Evolutionary conservation across 805 yeast genomes (phyloP), one percentile per base, ranked within the genome.

Genomic region (Saturnispora saitoi): DNA sequence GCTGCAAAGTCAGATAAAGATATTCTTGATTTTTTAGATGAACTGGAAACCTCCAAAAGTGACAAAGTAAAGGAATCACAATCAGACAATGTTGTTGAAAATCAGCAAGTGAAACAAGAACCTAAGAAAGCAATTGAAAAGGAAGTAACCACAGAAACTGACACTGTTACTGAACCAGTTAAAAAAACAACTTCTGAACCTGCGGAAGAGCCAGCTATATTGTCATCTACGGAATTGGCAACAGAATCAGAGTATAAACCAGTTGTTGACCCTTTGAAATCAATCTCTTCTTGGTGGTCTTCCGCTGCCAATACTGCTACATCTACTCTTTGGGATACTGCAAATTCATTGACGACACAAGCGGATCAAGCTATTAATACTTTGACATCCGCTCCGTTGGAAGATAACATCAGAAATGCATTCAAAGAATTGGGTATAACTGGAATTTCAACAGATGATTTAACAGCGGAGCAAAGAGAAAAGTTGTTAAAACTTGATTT

Each of bases 231-330:
- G n/a, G n/a, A n/a, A n/a, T n/a, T n/a, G n/a, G n/a, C n/a, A n/a
- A n/a, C n/a, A n/a, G n/a, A n/a, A n/a, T n/a, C n/a, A n/a, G n/a
- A n/a, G n/a, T n/a, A n/a, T 24, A 9, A 34, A 34, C 38, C 10
- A n/a, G 11, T 20, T 15, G 38, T 34, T n/a, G 88, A 82, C 57
- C 88, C 90, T 14, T 73, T 83, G 32, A 71, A 81, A 0, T 74
- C 86, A 2, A 66, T 84, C 44, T 72, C 88, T 4, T 77, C 72
- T 34, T 85, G 95, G 93, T 83, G 89, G 88, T 78, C 88, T 2
- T 70, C 75, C 2, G 78, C 78, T 26, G 87, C 83, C 2, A 72
- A 76, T 4, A 78, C 79, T 9, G 64, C 80, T 17, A 83, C 83
- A 3, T 72, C 80, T 2, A 79, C 80, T 6, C 55, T 85, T 12